Conservation (phyloP, 495 filamentous ascomycete genomes). For the Bathelium albidoporum region DNA sequence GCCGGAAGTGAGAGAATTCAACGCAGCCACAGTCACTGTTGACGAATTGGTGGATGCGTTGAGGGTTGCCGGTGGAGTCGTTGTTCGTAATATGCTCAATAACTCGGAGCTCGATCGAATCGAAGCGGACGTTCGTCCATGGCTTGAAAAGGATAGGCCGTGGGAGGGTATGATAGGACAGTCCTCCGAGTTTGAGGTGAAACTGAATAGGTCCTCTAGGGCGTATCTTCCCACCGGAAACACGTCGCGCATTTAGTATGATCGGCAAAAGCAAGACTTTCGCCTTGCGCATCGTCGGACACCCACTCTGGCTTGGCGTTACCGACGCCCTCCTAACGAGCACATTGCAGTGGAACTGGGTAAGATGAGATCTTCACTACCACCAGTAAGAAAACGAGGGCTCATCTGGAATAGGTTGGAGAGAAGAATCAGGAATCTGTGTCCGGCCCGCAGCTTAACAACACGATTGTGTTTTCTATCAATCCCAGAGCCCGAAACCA, state of each 20-base stretch:
- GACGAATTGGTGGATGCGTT: not conserved
- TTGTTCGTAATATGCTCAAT: not conserved
- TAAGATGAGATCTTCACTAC: not conserved
- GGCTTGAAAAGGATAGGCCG: not conserved
- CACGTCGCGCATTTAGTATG: constrained; percentile 26
- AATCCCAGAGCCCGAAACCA: constrained; percentile 27
- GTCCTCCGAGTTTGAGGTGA: not conserved
- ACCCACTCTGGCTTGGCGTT: constrained; percentile 22
- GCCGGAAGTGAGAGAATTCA: not conserved
- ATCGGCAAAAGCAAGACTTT: constrained; percentile 24
- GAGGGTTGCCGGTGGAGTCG: constrained; percentile 1
- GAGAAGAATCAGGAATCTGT: constrained; percentile 19
- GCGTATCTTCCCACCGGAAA: constrained; percentile 27
- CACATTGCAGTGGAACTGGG: constrained; percentile 16
- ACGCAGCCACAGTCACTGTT: not conserved
- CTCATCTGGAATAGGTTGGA: constrained; percentile 16
- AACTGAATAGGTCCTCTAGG: not conserved
- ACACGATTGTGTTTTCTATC: constrained; percentile 25
- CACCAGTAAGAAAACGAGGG: not conserved
- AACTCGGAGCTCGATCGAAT: not conserved
- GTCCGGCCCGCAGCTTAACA: constrained; percentile 25
- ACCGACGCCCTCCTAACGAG: constrained; percentile 25
- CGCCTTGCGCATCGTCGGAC: constrained; percentile 19
- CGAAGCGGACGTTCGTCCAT: constrained; percentile 1
- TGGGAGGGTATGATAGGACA: not conserved